A percentile compares a stretch with the other conserved stretches of the same genome.
Evolutionary conservation across 495 filamentous ascomycete species (phyloP).

Genomic region (Penicillium alfredii): DNA sequence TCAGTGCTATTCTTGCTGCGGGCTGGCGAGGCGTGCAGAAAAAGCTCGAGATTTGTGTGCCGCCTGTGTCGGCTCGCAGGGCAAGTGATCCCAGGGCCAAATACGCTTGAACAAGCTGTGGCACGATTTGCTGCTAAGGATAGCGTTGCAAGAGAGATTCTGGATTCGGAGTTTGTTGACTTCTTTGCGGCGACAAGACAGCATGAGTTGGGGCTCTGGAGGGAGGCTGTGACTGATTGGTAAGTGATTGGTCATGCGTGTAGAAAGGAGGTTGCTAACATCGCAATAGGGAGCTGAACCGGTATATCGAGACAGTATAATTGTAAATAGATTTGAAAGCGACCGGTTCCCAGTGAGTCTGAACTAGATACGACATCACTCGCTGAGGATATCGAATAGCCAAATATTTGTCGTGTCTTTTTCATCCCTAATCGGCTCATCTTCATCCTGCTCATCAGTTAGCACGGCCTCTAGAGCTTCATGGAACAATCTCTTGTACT

Average conservation of each 20-base stretch:
- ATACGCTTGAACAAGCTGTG: slow-evolving; percentile 71
- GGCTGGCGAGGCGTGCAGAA: slow-evolving; percentile 83
- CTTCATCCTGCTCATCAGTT: too few species aligned
- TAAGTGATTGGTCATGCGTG: slow-evolving; percentile 26
- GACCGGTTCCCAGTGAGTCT: too few species aligned
- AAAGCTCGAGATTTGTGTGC: slow-evolving; percentile 70
- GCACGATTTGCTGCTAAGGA: slow-evolving; percentile 57
- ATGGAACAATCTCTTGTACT: too few species aligned
- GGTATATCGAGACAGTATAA: slow-evolving; percentile 27
- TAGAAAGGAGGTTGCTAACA: background rate
- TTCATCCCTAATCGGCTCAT: too few species aligned
- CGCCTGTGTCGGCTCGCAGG: slow-evolving; percentile 58
- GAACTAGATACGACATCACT: too few species aligned
- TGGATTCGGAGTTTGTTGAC: slow-evolving; percentile 87
- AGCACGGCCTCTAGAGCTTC: too few species aligned
- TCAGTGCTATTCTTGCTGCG: slow-evolving; percentile 71
- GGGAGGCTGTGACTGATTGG: slow-evolving; percentile 94
- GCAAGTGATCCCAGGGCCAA: slow-evolving; percentile 24
- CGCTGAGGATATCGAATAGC: too few species aligned
- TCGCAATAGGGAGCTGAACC: slow-evolving; percentile 18
- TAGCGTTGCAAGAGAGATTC: slow-evolving; percentile 78
- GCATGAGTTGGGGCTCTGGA: slow-evolving; percentile 82
- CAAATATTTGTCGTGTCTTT: too few species aligned
- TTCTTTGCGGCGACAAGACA: slow-evolving; percentile 88
- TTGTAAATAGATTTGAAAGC: background rate